phyloP scores from a whole-genome alignment of 2,329 filamentous ascomycete species.

The Aspergillus quadricinctus region DNA sequence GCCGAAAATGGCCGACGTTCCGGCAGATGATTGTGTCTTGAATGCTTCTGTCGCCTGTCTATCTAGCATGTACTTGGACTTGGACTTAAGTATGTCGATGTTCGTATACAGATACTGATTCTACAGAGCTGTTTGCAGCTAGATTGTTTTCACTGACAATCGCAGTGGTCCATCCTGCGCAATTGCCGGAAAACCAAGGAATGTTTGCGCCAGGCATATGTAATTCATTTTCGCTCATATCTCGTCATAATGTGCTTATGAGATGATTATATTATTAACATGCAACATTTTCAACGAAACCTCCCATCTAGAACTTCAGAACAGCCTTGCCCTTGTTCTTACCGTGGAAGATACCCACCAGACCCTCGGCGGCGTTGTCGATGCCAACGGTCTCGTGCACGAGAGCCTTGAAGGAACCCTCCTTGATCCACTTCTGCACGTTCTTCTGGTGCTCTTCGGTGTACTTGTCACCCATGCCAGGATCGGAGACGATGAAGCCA shows the following conservation, averaged over 20 bases:
- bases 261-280: background rate
- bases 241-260: background rate
- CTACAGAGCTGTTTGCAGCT: background rate
- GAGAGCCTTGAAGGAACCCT: conserved; percentile 69
- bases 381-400: conserved; percentile 68
- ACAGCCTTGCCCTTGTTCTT: conserved; percentile 86
- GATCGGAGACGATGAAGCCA: conserved; percentile 70
- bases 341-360: conserved; percentile 70
- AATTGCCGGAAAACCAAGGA: conserved; percentile 1
- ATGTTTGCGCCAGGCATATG: conserved; percentile 7
- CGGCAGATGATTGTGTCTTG: conserved; percentile 7
- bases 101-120: background rate
- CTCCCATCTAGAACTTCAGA: conserved; percentile 57
- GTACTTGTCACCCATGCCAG: conserved; percentile 64
- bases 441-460: conserved; percentile 68
- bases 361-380: conserved; percentile 68
- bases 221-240: background rate
- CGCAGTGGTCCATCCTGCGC: background rate
- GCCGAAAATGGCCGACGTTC: conserved; percentile 37
- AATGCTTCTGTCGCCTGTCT: background rate
- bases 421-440: conserved; percentile 69
- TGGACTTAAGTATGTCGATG: background rate
- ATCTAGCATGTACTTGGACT: background rate
- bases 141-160: background rate
- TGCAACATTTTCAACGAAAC: background rate